Percentiles rank a stretch among this genome's conserved stretches.
These are phyloP conservation scores for Bertia moriformis DNA, from an alignment of 2,329 filamentous ascomycete genomes.

Conservation along the genomic window DNA sequence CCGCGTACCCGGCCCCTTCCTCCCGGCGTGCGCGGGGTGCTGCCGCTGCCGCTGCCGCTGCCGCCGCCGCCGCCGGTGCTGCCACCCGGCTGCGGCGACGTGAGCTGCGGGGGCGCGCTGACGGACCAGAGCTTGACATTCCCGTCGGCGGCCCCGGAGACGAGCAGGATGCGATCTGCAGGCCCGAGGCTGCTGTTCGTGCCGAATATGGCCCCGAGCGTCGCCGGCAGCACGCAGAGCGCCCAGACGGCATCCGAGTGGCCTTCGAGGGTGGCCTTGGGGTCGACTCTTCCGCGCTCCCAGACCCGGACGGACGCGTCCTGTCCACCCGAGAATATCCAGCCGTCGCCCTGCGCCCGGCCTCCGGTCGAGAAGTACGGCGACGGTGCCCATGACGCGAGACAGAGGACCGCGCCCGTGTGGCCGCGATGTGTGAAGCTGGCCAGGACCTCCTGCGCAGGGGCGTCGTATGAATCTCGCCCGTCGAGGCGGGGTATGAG, in stretches of 20 bases:
- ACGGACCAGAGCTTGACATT: conserved; percentile 89
- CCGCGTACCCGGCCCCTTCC: conserved; percentile 65
- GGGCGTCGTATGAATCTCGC: conserved; percentile 50
- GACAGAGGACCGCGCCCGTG: conserved; percentile 71
- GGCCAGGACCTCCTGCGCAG: conserved; percentile 78
- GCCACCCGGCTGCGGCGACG: conserved; percentile 67
- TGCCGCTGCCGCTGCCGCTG: conserved; percentile 19
- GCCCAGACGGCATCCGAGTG: conserved; percentile 96
- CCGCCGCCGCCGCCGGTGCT: conserved; percentile 42
- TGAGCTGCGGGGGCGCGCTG: conserved; percentile 73
- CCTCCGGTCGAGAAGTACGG: conserved; percentile 83
- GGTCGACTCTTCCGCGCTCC: conserved; percentile 87
- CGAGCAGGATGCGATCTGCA: conserved; percentile 76
- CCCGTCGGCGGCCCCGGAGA: conserved; percentile 80
- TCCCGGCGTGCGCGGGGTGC: conserved; percentile 18
- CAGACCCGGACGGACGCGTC: conserved; percentile 87
- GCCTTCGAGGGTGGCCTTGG: conserved; percentile 84
- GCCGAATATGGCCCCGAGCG: conserved; percentile 70
- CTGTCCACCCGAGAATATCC: conserved; percentile 96
- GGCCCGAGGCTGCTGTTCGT: conserved; percentile 60
- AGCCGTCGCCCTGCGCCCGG: conserved; percentile 77
- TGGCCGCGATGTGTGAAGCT: conserved; percentile 95
- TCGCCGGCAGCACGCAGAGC: conserved; percentile 78
- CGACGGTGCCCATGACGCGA: conserved; percentile 75
- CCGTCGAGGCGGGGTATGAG: conserved; percentile 81